A percentile compares a stretch with the other conserved stretches of the same genome.
These are phyloP conservation scores for Chytridium lagenaria DNA, from an alignment of 371 early-diverging fungal genomes.

Conservation along the genomic window DNA sequence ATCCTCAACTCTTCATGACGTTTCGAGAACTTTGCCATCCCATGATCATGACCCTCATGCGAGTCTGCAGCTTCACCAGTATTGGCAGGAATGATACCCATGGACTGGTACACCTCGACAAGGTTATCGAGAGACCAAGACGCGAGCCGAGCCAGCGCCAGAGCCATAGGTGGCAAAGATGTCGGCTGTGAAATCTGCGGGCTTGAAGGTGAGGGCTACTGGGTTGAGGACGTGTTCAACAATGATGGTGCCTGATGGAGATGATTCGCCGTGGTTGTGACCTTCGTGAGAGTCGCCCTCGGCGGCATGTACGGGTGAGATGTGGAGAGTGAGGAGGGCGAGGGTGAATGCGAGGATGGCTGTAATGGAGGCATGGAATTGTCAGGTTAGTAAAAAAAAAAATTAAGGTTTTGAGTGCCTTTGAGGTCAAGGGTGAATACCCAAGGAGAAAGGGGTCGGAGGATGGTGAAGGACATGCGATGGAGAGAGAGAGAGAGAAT, in stretches of 20 bases:
- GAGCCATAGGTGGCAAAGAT: conserved; percentile 3
- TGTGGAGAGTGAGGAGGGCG: no score
- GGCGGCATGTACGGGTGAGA: no score
- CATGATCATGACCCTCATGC: conserved; percentile 9
- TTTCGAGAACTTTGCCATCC: no score
- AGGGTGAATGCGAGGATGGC: no score
- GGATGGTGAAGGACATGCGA: no score
- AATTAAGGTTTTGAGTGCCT: no score
- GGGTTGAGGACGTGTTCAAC: conserved; percentile 12
- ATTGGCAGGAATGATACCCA: neutral
- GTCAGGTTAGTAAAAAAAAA: no score
- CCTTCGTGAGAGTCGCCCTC: conserved; percentile 1
- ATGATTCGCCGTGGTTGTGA: conserved; percentile 9
- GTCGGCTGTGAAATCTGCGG: neutral
- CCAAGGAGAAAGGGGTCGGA: no score
- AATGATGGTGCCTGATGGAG: conserved; percentile 8
- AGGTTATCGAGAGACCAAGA: neutral
- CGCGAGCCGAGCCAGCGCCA: neutral
- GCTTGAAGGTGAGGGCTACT: neutral
- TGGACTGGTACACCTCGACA: conserved; percentile 7
- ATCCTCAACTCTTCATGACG: no score
- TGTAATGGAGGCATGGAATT: no score
- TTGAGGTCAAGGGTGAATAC: no score
- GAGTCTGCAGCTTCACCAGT: neutral
- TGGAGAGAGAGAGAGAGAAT: no score